Evolutionary conservation across 202 grass and related monocot species (phyloP).

Genomic region (Panicum hallii): DNA sequence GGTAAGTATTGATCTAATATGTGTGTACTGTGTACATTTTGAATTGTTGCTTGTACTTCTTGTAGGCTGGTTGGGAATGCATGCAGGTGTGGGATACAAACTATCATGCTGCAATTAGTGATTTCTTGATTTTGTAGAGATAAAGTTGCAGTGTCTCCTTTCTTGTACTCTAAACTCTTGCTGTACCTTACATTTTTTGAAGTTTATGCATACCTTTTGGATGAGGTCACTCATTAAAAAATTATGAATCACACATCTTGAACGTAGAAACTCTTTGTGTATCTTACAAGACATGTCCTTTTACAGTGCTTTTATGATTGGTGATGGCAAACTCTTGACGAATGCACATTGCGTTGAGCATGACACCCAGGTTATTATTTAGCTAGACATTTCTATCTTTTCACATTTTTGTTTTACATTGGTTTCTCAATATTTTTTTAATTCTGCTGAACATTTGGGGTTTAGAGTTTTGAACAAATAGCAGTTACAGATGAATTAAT

Average conservation of each 20-base stretch:
- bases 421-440: not conserved
- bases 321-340: slow-evolving; percentile 89
- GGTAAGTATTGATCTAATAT: slow-evolving; percentile 57
- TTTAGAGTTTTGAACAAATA: slow-evolving; percentile 16
- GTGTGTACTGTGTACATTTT: not conserved
- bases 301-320: slow-evolving; percentile 98
- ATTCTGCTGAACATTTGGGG: not conserved
- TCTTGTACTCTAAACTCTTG: slow-evolving; percentile 2
- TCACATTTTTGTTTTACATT: slow-evolving; percentile 27
- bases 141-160: slow-evolving; percentile 1
- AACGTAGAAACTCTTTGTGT: slow-evolving; percentile 20
- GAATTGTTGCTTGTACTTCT: slow-evolving; percentile 4
- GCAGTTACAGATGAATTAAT: slow-evolving; percentile 9
- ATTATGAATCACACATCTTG: not conserved
- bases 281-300: slow-evolving; percentile 46
- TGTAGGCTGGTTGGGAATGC: not conserved
- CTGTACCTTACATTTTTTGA: slow-evolving; percentile 23
- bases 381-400: slow-evolving; percentile 27
- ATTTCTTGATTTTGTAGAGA: slow-evolving; percentile 29
- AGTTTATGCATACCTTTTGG: slow-evolving; percentile 31
- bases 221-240: slow-evolving; percentile 9
- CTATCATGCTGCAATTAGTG: slow-evolving; percentile 17
- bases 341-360: slow-evolving; percentile 98
- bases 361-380: slow-evolving; percentile 77
- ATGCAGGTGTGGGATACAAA: not conserved